These are phyloP conservation scores for Penicillium sp. DNA, from an alignment of 2,329 filamentous ascomycete genomes.

Conservation along the genomic window DNA sequence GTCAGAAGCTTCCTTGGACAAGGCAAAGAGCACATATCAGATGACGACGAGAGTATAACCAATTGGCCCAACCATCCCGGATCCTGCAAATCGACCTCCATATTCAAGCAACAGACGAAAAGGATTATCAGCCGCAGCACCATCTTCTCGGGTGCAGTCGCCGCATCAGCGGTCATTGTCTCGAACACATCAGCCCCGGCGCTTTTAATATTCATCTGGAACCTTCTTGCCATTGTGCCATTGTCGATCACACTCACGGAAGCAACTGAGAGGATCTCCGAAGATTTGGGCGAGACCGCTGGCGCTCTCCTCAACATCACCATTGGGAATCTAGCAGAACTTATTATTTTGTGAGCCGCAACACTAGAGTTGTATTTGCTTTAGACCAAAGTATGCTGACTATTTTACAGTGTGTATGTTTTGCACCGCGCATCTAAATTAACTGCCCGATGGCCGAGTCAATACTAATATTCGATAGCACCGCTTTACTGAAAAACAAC, in stretches of 20 bases:
- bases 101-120: constrained; percentile 1
- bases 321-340: constrained; percentile 71
- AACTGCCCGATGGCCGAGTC: constrained; percentile 32
- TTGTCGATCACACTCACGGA: constrained; percentile 65
- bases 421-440: neutral
- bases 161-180: neutral
- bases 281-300: constrained; percentile 64
- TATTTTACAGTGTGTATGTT: neutral
- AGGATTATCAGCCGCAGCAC: neutral
- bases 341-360: constrained; percentile 62
- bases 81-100: neutral
- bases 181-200: constrained; percentile 2
- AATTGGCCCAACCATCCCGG: neutral
- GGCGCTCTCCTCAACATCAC: constrained; percentile 69
- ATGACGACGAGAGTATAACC: neutral
- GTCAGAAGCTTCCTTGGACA: constrained; percentile 1
- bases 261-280: constrained; percentile 68
- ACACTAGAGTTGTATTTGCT: constrained; percentile 18
- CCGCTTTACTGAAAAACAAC: constrained; percentile 54
- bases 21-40: neutral
- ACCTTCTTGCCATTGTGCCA: constrained; percentile 68
- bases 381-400: neutral
- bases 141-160: constrained; percentile 3
- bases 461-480: neutral
- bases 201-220: constrained; percentile 53